Conservation (phyloP, 2,329 filamentous ascomycete species). For the Fusarium falciforme region DNA sequence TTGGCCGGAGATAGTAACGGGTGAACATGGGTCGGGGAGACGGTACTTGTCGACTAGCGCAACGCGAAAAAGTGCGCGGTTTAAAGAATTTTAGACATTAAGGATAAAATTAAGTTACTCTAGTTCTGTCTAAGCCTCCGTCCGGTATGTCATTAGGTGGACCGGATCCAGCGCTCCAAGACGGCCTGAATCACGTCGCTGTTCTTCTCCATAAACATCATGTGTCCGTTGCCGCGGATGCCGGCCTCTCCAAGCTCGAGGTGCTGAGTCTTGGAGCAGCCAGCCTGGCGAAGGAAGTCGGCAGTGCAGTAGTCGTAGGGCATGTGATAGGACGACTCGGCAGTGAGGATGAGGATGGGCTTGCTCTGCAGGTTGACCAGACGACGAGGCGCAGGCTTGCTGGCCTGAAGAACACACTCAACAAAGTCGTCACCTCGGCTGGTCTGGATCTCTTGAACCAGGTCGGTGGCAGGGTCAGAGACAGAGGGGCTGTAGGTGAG, state of each 20-base stretch:
- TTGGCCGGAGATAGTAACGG: background rate
- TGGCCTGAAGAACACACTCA: slow-evolving; percentile 33
- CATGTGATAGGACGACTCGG: slow-evolving; percentile 34
- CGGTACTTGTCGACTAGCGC: background rate
- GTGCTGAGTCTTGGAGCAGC: slow-evolving; percentile 31
- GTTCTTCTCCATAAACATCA: slow-evolving; percentile 43
- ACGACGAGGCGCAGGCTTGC: slow-evolving; percentile 20
- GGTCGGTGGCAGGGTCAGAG: slow-evolving; percentile 21
- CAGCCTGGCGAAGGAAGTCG: slow-evolving; percentile 37
- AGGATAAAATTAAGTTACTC: background rate
- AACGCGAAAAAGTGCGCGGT: background rate
- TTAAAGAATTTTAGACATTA: background rate
- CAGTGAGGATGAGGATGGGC: slow-evolving; percentile 37
- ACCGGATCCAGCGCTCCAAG: slow-evolving; percentile 28
- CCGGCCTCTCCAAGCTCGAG: slow-evolving; percentile 34
- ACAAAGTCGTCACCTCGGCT: slow-evolving; percentile 14
- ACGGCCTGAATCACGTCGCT: slow-evolving; percentile 31
- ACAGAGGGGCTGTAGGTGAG: slow-evolving; percentile 60
- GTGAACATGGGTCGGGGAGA: background rate
- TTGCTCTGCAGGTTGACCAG: slow-evolving; percentile 51
- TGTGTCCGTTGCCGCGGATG: slow-evolving; percentile 39
- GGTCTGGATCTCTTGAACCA: slow-evolving; percentile 21
- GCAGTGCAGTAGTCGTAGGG: slow-evolving; percentile 39
- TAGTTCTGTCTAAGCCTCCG: background rate
- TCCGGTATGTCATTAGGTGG: background rate